Conservation (phyloP, 352 stramenopile species). For the Phytophthora meadii region DNA sequence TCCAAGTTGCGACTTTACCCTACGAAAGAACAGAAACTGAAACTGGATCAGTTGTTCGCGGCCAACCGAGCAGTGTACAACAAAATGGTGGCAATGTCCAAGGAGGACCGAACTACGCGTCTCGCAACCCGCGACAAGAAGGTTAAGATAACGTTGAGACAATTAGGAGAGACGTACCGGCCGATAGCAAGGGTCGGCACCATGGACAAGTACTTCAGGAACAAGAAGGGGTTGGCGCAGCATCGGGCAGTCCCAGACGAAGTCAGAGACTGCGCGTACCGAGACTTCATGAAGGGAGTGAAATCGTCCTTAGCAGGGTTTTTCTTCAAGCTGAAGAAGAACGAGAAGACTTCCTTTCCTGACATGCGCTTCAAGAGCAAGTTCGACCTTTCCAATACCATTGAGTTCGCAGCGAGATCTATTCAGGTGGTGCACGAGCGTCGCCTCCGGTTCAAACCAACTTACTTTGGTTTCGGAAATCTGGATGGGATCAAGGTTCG, state of each 20-base stretch:
- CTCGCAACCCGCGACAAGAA: not conserved
- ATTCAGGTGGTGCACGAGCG: too few relatives aligned
- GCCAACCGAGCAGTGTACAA: constrained; percentile 31
- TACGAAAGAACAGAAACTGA: not conserved
- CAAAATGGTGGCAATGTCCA: constrained; percentile 12
- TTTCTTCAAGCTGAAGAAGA: constrained; percentile 2
- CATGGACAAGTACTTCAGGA: constrained; percentile 18
- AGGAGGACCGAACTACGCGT: constrained; percentile 6
- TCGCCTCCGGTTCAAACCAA: too few relatives aligned
- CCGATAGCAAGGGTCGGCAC: constrained; percentile 16
- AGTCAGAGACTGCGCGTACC: constrained; percentile 10
- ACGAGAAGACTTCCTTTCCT: constrained; percentile 17
- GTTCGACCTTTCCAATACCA: too few relatives aligned
- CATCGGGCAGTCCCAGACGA: constrained; percentile 12
- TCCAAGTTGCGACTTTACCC: not conserved
- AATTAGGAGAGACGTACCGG: constrained; percentile 3
- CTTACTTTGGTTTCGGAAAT: too few relatives aligned
- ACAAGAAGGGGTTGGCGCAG: not conserved
- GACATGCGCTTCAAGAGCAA: constrained; percentile 20
- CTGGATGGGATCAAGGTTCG: too few relatives aligned
- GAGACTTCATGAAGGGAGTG: constrained; percentile 19
- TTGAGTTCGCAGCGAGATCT: too few relatives aligned
- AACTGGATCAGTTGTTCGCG: constrained; percentile 18
- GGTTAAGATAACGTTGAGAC: constrained; percentile 1
- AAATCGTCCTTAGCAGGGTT: constrained; percentile 13